These are phyloP conservation scores for Pseudognaphalium luteoalbum DNA, from an alignment of 129 eudicot species.

Conservation along the genomic window DNA sequence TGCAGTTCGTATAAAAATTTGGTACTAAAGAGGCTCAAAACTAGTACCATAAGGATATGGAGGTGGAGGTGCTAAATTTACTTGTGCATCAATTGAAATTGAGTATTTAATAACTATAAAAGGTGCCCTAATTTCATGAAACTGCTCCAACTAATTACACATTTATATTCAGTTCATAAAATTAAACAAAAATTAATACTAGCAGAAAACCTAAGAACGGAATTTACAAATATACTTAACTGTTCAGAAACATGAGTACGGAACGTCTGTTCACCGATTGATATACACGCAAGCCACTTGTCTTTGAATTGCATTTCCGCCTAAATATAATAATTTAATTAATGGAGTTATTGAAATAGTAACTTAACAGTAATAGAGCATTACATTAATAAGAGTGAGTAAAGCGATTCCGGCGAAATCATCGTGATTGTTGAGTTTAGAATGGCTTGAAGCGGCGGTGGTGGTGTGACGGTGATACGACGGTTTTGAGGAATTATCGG, in stretches of 20 bases:
- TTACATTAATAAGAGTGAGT: constrained; percentile 44
- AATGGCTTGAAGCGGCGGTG: constrained; percentile 26
- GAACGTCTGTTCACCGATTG: constrained; percentile 91
- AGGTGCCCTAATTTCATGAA: no score
- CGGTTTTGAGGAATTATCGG: constrained; percentile 9
- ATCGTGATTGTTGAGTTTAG: constrained; percentile 36
- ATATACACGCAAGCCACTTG: constrained; percentile 87
- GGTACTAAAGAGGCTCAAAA: no score
- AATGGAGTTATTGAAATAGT: background rate
- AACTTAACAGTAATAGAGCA: background rate
- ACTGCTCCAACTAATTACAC: no score
- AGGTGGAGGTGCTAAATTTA: no score
- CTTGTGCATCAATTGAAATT: no score
- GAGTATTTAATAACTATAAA: no score
- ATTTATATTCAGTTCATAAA: no score
- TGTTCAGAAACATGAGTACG: constrained; percentile 65
- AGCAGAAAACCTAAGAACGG: background rate
- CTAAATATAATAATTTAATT: constrained; percentile 28
- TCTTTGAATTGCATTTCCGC: constrained; percentile 91
- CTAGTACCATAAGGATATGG: no score
- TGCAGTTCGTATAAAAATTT: no score
- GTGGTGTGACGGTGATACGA: constrained; percentile 38
- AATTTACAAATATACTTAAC: constrained; percentile 31
- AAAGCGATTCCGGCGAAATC: constrained; percentile 90
- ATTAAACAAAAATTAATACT: no score